These are phyloP conservation scores for Fomes fomentarius DNA, from an alignment of 1,284 basidiomycete species.

Conservation along the genomic window DNA sequence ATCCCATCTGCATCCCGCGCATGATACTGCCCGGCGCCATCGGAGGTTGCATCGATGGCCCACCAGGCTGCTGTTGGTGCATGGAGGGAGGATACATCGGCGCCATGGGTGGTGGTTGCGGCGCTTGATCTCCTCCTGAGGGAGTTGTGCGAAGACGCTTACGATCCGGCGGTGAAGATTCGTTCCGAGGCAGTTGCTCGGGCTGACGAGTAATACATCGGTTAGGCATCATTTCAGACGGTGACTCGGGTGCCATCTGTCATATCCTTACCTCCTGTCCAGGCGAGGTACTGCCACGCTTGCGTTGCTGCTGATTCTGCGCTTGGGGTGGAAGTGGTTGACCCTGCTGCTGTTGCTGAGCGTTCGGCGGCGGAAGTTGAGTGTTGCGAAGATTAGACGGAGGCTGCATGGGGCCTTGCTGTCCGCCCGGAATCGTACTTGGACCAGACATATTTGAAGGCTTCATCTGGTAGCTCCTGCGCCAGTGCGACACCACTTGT, in stretches of 20 bases:
- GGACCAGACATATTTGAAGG: slow-evolving; percentile 18
- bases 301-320: slow-evolving; percentile 40
- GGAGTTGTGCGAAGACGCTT: slow-evolving; percentile 66
- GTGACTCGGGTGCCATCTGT: no score
- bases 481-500: slow-evolving; percentile 40
- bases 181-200: slow-evolving; percentile 52
- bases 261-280: slow-evolving; percentile 60
- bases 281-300: slow-evolving; percentile 71
- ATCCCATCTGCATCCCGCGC: slow-evolving; percentile 34
- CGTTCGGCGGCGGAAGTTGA: slow-evolving; percentile 19
- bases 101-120: slow-evolving; percentile 35
- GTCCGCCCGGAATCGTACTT: slow-evolving; percentile 25
- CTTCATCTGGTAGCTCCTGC: slow-evolving; percentile 4
- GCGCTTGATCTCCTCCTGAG: slow-evolving; percentile 42
- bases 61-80: slow-evolving; percentile 4
- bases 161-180: slow-evolving; percentile 64
- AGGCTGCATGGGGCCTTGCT: slow-evolving; percentile 37
- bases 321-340: slow-evolving; percentile 29
- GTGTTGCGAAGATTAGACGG: slow-evolving; percentile 30
- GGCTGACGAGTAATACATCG: slow-evolving; percentile 49
- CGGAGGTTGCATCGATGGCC: slow-evolving; percentile 20
- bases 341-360: slow-evolving; percentile 12
- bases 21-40: slow-evolving; percentile 29
- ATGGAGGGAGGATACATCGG: slow-evolving; percentile 29
- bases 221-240: no score